A percentile compares a stretch with the other conserved stretches of the same genome.
Conservation (phyloP, 306 rosid genomes). For the Oemleria cerasiformis region DNA sequence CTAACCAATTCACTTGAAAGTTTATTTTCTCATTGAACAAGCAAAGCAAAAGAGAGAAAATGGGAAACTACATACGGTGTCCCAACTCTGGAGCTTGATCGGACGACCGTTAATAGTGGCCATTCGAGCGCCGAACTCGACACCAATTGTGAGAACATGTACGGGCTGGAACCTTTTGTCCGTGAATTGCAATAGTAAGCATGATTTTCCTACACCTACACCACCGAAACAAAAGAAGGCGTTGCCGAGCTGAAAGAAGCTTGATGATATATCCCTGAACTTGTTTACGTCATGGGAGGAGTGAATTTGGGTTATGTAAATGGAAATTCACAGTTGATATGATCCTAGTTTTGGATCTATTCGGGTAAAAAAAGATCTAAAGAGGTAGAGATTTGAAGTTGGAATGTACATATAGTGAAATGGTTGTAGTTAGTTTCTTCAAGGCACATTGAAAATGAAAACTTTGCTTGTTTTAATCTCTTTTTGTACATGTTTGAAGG, state of each 20-base stretch:
- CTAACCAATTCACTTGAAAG: neutral
- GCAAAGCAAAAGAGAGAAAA: slow-evolving; percentile 12
- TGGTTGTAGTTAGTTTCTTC: slow-evolving; percentile 52
- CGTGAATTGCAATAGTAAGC: too few relatives aligned
- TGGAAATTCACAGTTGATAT: slow-evolving; percentile 21
- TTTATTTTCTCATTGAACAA: neutral
- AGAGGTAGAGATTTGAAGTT: neutral
- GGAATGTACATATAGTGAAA: slow-evolving; percentile 27
- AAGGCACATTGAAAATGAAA: slow-evolving; percentile 55
- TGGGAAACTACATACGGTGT: slow-evolving; percentile 52
- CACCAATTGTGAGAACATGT: slow-evolving; percentile 96
- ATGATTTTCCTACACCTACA: slow-evolving; percentile 78
- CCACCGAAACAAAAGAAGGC: slow-evolving; percentile 41
- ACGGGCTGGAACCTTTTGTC: slow-evolving; percentile 97
- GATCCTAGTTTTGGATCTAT: slow-evolving; percentile 13
- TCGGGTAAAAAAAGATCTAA: neutral
- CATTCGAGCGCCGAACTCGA: slow-evolving; percentile 51
- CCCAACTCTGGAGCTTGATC: slow-evolving; percentile 98
- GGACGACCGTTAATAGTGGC: slow-evolving; percentile 81
- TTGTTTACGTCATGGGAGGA: slow-evolving; percentile 42
- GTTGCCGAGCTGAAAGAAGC: slow-evolving; percentile 30
- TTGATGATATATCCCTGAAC: slow-evolving; percentile 40
- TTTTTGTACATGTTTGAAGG: slow-evolving; percentile 50
- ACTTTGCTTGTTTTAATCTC: slow-evolving; percentile 32
- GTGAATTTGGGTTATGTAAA: slow-evolving; percentile 28